Conservation (phyloP, 306 rosid genomes). For the Quercus agrifolia region DNA sequence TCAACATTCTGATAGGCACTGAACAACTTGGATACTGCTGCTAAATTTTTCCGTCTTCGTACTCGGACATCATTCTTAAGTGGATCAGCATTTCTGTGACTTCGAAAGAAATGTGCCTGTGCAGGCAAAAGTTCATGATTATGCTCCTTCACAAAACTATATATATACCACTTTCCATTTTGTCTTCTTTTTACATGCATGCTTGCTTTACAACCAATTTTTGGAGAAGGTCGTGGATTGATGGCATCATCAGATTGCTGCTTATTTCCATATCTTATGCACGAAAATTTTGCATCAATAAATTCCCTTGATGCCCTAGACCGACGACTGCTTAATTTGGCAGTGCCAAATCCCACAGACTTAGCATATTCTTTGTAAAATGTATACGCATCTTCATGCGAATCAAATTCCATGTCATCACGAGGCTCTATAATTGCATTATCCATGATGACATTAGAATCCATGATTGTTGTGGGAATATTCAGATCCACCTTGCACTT, state of each 20-base stretch:
- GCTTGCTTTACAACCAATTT: conserved; percentile 66
- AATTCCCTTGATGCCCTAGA: conserved; percentile 63
- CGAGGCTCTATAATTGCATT: conserved; percentile 41
- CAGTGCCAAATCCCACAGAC: conserved; percentile 61
- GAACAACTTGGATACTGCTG: conserved; percentile 40
- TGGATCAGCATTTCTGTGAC: conserved; percentile 54
- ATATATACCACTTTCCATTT: conserved; percentile 60
- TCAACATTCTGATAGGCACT: conserved; percentile 57
- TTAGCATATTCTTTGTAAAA: conserved; percentile 59
- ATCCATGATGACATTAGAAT: conserved; percentile 30
- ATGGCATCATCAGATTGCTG: conserved; percentile 69
- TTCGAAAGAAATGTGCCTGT: conserved; percentile 57
- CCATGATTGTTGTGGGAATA: conserved; percentile 30
- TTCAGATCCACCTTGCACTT: conserved; percentile 23
- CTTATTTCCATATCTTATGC: conserved; percentile 63
- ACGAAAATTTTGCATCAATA: conserved; percentile 62
- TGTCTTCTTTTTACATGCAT: conserved; percentile 61
- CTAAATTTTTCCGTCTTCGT: conserved; percentile 45
- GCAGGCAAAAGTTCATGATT: conserved; percentile 62
- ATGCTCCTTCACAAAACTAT: conserved; percentile 55
- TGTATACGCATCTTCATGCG: conserved; percentile 57
- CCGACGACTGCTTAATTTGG: conserved; percentile 62
- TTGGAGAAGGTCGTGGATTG: conserved; percentile 64
- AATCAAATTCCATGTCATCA: conserved; percentile 47
- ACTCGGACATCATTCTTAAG: conserved; percentile 47